A percentile compares a stretch with the other conserved stretches of the same genome.
Conservation (phyloP, 257 asterid genomes). For the Solanum virginianum region DNA sequence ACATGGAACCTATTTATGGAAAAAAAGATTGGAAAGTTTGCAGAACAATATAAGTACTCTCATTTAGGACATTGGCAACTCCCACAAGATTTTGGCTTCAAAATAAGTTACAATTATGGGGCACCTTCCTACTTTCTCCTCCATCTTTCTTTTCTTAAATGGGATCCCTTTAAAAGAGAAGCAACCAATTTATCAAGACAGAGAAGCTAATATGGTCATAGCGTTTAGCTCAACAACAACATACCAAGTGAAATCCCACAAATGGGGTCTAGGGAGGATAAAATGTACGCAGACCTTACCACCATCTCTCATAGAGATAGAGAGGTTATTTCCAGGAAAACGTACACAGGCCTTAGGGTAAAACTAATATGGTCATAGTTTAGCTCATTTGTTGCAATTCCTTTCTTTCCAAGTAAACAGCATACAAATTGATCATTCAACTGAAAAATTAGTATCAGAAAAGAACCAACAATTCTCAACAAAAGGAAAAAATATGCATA, state of each 20-base stretch:
- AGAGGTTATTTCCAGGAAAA: too few species aligned
- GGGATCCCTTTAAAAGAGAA: neutral
- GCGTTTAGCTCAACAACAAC: neutral
- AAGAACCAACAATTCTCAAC: neutral
- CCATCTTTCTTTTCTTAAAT: neutral
- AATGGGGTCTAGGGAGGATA: fast-evolving
- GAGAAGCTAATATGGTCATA: neutral
- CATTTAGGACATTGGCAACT: neutral
- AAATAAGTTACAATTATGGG: neutral
- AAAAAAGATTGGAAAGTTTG: neutral
- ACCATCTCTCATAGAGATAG: too few species aligned
- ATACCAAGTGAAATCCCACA: too few species aligned
- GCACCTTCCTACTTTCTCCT: neutral
- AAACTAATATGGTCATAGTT: neutral
- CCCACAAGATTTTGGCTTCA: neutral
- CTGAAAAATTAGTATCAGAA: neutral
- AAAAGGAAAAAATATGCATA: neutral
- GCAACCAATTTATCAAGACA: neutral
- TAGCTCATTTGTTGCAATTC: neutral
- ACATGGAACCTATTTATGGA: too few species aligned
- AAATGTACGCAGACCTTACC: too few species aligned
- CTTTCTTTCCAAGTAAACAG: too few species aligned
- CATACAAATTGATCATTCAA: neutral
- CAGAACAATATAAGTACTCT: neutral
- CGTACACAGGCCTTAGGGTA: too few species aligned